Conservation (phyloP, 2,329 filamentous ascomycete species). For the Colletotrichum musicola region DNA sequence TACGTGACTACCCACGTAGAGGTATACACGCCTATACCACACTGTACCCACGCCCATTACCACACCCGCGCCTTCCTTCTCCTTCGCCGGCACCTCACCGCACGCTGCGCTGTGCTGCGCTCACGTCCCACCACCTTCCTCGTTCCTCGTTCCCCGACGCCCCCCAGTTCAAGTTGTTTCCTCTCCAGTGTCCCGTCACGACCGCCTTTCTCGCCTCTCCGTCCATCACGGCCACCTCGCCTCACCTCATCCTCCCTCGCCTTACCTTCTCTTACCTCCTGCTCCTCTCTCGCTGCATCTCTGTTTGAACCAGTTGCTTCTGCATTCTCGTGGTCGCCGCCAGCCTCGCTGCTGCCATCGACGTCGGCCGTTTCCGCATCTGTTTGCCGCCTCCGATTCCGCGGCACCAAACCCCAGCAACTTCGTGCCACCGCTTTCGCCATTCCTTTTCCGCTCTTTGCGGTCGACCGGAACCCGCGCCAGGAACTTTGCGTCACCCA, state of each 20-base stretch:
- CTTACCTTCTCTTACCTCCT: background rate
- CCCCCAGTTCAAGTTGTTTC: slow-evolving; percentile 12
- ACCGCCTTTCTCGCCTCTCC: slow-evolving; percentile 30
- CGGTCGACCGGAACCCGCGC: slow-evolving; percentile 10
- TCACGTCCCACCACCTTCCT: slow-evolving; percentile 29
- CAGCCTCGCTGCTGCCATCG: slow-evolving; percentile 1
- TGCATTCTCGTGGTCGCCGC: background rate
- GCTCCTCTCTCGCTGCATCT: background rate
- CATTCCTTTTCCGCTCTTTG: slow-evolving; percentile 6
- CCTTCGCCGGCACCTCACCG: background rate
- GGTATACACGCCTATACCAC: too few relatives aligned
- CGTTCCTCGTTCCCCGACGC: slow-evolving; percentile 13
- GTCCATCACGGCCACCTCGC: slow-evolving; percentile 10
- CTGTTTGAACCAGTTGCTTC: background rate
- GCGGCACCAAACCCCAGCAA: slow-evolving; percentile 12
- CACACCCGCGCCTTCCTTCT: background rate
- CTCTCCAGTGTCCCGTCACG: slow-evolving; percentile 16
- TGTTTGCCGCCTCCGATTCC: slow-evolving; percentile 13
- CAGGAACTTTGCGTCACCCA: background rate
- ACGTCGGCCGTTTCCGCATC: slow-evolving; percentile 17
- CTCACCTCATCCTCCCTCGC: too few relatives aligned
- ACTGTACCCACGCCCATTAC: background rate
- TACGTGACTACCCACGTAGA: too few relatives aligned
- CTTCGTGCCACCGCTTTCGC: slow-evolving; percentile 25
- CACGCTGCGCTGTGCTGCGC: background rate